phyloP scores from a whole-genome alignment of 345 rosid genomes.

The Corchorus capsularis region DNA sequence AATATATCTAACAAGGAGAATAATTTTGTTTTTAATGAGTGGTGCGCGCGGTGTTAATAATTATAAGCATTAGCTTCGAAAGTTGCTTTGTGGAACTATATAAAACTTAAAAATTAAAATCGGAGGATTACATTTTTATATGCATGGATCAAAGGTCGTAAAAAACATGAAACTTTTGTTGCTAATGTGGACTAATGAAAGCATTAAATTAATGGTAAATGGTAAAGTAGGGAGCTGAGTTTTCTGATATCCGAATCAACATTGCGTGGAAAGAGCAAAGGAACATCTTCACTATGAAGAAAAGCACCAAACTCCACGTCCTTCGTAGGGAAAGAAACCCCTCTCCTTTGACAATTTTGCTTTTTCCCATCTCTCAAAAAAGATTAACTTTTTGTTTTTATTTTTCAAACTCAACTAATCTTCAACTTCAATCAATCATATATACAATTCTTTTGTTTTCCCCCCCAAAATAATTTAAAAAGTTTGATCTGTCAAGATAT shows the following conservation, averaged over 20 bases:
- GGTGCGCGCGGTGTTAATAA: too few relatives aligned
- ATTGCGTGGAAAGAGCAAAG: slow-evolving; percentile 19
- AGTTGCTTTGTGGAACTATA: too few relatives aligned
- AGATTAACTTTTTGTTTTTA: neutral
- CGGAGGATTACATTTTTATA: too few relatives aligned
- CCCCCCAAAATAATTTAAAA: neutral
- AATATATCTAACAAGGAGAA: too few relatives aligned
- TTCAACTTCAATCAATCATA: neutral
- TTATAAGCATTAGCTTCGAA: too few relatives aligned
- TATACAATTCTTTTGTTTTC: neutral
- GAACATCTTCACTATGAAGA: slow-evolving; percentile 13
- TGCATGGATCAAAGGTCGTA: neutral
- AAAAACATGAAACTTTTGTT: neutral
- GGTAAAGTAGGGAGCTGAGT: neutral
- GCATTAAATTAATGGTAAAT: neutral
- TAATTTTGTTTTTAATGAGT: too few relatives aligned
- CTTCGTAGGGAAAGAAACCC: neutral
- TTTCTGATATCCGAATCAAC: neutral
- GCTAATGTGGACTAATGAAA: neutral
- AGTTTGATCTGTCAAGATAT: neutral
- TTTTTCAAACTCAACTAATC: neutral
- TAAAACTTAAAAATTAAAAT: too few relatives aligned
- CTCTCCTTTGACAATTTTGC: neutral
- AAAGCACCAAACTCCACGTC: slow-evolving; percentile 4
- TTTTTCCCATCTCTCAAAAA: too few relatives aligned